Conservation (phyloP, 1,139 yeast species). For the Geotrichum macrosporum region DNA sequence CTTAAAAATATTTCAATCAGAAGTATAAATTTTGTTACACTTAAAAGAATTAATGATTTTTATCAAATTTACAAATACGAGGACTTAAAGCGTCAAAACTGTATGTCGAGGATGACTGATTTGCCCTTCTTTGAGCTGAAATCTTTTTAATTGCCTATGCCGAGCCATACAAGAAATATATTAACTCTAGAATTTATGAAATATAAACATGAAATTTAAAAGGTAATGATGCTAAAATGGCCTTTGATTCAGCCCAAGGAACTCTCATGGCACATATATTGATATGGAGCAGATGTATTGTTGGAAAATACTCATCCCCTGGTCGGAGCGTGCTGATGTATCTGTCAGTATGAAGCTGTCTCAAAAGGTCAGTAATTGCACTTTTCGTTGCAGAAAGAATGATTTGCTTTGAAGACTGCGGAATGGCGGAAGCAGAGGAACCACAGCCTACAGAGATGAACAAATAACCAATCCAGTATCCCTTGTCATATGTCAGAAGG, state of each 20-base stretch:
- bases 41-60: too few species aligned
- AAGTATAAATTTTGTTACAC: too few species aligned
- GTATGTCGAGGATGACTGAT: too few species aligned
- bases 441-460: slow-evolving; percentile 45
- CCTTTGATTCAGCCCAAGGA: slow-evolving; percentile 5
- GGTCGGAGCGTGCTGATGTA: slow-evolving; percentile 17
- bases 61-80: too few species aligned
- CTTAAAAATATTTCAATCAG: too few species aligned
- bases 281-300: slow-evolving; percentile 64
- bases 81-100: too few species aligned
- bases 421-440: background rate
- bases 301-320: slow-evolving; percentile 21
- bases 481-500: slow-evolving; percentile 42
- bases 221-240: slow-evolving; percentile 13
- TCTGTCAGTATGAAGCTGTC: slow-evolving; percentile 36
- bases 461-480: slow-evolving; percentile 52
- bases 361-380: slow-evolving; percentile 47
- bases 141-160: too few species aligned
- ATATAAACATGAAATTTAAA: slow-evolving; percentile 14
- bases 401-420: slow-evolving; percentile 26
- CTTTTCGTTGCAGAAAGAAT: slow-evolving; percentile 49
- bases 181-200: too few species aligned
- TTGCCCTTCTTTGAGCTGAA: too few species aligned
- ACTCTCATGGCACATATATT: slow-evolving; percentile 64
- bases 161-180: too few species aligned